These are phyloP conservation scores for Nigrospora sphaerica DNA, from an alignment of 2,329 filamentous ascomycete genomes.

Conservation along the genomic window DNA sequence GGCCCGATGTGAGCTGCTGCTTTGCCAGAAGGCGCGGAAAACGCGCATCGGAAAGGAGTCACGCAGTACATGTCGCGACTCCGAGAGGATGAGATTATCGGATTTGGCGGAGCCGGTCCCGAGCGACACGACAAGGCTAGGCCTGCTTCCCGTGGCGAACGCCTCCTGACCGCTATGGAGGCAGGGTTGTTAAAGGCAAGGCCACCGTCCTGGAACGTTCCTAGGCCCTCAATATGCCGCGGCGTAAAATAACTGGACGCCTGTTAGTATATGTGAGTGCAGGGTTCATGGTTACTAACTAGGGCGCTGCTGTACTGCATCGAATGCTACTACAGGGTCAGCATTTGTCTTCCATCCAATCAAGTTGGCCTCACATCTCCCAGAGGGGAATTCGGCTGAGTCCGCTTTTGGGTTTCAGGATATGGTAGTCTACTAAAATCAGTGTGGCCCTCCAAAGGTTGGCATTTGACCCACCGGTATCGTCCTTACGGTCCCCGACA, in stretches of 20 bases:
- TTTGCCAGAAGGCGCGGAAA: not conserved
- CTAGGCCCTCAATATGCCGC: not conserved
- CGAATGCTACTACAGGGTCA: not conserved
- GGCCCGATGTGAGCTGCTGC: not conserved
- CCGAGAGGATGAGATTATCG: not conserved
- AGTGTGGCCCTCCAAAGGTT: not conserved
- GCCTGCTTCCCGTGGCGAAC: not conserved
- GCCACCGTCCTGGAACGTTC: not conserved
- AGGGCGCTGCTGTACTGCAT: conserved; percentile 1
- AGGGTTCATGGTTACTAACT: not conserved
- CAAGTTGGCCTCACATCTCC: conserved; percentile 1
- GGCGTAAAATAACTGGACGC: conserved; percentile 1
- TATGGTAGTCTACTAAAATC: conserved; percentile 1
- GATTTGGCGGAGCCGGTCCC: not conserved
- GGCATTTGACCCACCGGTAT: conserved; percentile 1
- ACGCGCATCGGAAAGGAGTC: not conserved
- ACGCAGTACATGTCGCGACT: not conserved
- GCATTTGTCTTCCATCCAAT: not conserved
- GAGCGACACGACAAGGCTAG: not conserved
- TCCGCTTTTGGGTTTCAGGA: not conserved
- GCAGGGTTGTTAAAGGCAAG: conserved; percentile 1
- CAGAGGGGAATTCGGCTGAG: not conserved
- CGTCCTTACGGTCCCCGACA: not conserved
- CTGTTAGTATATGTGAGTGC: not conserved
- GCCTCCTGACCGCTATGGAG: not conserved